Base-by-base conservation (phyloP, 177 flowering plant species). In the Vitis hybrid region DNA sequence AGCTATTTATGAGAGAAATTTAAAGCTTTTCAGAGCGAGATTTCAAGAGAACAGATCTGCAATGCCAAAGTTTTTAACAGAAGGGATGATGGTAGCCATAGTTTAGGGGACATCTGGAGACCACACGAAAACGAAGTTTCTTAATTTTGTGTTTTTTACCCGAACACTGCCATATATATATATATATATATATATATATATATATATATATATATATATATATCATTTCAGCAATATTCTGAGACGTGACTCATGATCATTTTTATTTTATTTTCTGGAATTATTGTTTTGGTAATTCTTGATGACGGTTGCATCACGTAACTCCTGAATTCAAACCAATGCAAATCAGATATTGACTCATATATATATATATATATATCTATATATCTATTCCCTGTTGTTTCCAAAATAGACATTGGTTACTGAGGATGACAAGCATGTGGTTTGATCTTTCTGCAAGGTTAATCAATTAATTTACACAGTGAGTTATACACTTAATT, bases 51-150 rank as follows among this genome's bases (percentile, higher is more conserved):
- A 23, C 26, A 23, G 26, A 23, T 23, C 32, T 56, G 14, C 18
- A 58, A 57, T 48, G 11, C 10, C 50, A 30, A 60, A 3, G 11
- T 49, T 8, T 64, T 45, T 48, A 48, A 63, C 39, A 71, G 30
- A 57, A 63, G 66, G 60, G 64, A 49, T 58, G 64, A 70, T 56
- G 56, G 50, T 32, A 26, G 51, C 49, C 26, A 56, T 57, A 39
- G 14, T 39, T 77, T 73, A 77, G 72, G 73, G 66, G 39, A 65
- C 68, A 73, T 6, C 3, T 56, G 45, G 50, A 68, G 63, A 67
- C 60, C 60, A 2, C 45, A 49, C 68, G 80, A 78, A 67, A 78
- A 69, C 18, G 80, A 78, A 74, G 62, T 78, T 68, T 56, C 75
- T 74, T 78, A 55, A 71, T 73, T 55, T 67, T 10, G 65, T 48